A percentile compares a stretch with the other conserved stretches of the same genome.
Conservation (phyloP, 106 monocot genomes). For the Amphibolis antarctica region DNA sequence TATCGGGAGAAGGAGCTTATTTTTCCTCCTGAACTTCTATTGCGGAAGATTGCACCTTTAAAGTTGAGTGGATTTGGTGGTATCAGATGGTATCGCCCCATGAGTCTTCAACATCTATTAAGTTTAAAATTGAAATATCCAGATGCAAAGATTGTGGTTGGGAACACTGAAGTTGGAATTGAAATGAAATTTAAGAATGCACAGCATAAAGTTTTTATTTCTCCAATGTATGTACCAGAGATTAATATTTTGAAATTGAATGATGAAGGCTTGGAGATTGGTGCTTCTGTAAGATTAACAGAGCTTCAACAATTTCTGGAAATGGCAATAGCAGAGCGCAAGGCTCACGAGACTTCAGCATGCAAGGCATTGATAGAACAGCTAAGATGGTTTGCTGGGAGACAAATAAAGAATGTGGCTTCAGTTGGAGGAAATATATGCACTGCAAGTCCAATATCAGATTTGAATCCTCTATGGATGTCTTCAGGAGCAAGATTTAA, state of each 20-base stretch:
- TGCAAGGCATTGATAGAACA: slow-evolving; percentile 78
- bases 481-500: slow-evolving; percentile 56
- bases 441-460: slow-evolving; percentile 98
- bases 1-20: slow-evolving; percentile 79
- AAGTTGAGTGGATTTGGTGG: slow-evolving; percentile 64
- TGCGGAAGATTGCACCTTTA: slow-evolving; percentile 51
- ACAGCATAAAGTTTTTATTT: slow-evolving; percentile 52
- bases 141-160: slow-evolving; percentile 75
- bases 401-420: slow-evolving; percentile 90
- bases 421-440: slow-evolving; percentile 98
- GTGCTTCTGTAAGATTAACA: slow-evolving; percentile 78
- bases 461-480: slow-evolving; percentile 98
- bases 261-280: slow-evolving; percentile 75
- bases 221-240: slow-evolving; percentile 61
- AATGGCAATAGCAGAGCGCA: slow-evolving; percentile 34
- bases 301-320: slow-evolving; percentile 59
- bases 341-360: slow-evolving; percentile 48
- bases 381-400: slow-evolving; percentile 96
- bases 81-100: slow-evolving; percentile 71
- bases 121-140: slow-evolving; percentile 57
- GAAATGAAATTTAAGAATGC: slow-evolving; percentile 83
- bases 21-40: slow-evolving; percentile 83
- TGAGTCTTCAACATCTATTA: slow-evolving; percentile 56
- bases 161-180: slow-evolving; percentile 92
- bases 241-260: slow-evolving; percentile 46